Evolutionary conservation across 208 protist genomes (phyloP).

Genomic region (Trypanosoma rangeli): DNA sequence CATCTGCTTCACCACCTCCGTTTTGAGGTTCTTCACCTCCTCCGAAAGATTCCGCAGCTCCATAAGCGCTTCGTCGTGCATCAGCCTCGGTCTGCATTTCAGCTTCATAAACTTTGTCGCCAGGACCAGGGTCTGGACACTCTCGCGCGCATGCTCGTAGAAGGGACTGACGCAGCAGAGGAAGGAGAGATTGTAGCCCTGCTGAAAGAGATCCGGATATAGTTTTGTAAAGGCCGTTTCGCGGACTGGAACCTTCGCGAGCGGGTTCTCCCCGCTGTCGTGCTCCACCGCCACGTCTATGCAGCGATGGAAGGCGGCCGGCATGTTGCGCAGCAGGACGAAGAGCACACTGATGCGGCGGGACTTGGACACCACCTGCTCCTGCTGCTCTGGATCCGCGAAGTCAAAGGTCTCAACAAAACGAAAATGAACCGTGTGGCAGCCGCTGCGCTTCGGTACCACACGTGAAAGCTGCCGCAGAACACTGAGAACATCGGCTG

Average conservation of each 20-base stretch:
- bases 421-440: conserved; percentile 69
- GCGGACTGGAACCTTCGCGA: conserved; percentile 81
- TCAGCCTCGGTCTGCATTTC: conserved; percentile 55
- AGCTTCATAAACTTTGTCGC: conserved; percentile 58
- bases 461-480: conserved; percentile 52
- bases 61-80: conserved; percentile 73
- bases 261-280: conserved; percentile 82
- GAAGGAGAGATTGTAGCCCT: conserved; percentile 69
- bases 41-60: conserved; percentile 78
- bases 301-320: conserved; percentile 78
- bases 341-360: conserved; percentile 77
- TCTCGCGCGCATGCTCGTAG: conserved; percentile 77
- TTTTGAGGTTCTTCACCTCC: conserved; percentile 80
- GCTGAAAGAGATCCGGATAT: conserved; percentile 66
- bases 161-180: conserved; percentile 82
- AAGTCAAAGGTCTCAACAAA: conserved; percentile 88
- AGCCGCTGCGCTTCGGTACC: conserved; percentile 63
- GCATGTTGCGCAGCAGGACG: conserved; percentile 70
- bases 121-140: conserved; percentile 67
- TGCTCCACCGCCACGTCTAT: conserved; percentile 83
- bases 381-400: conserved; percentile 63
- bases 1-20: conserved; percentile 53
- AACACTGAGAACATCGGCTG: conserved; percentile 36
- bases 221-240: conserved; percentile 82
- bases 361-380: conserved; percentile 74